Evolutionary conservation across 106 monocot species (phyloP).

Genomic region (Dactylorhiza incarnata): DNA sequence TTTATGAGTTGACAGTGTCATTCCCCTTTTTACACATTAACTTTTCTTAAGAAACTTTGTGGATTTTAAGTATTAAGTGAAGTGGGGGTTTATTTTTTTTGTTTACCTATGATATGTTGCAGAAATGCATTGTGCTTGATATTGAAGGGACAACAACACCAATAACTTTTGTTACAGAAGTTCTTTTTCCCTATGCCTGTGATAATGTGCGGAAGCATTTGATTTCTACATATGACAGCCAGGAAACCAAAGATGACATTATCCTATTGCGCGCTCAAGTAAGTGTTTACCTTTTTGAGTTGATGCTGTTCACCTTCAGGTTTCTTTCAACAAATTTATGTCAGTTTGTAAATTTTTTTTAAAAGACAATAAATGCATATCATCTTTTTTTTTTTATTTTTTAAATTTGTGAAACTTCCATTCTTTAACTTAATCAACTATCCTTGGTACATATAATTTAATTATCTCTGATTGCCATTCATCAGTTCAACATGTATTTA

Average conservation of each 20-base stretch:
- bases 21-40: background rate
- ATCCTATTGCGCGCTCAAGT: constrained; percentile 75
- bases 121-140: constrained; percentile 82
- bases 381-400: too few species aligned
- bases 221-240: constrained; percentile 56
- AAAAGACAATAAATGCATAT: too few species aligned
- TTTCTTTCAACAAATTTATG: background rate
- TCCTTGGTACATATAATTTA: background rate
- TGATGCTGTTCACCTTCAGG: background rate
- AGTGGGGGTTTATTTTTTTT: background rate
- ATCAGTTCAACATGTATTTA: background rate
- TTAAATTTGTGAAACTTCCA: too few species aligned
- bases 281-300: constrained; percentile 14
- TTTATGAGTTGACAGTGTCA: background rate
- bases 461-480: background rate
- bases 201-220: constrained; percentile 90
- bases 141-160: constrained; percentile 99
- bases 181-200: constrained; percentile 93
- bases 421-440: background rate
- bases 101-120: constrained; percentile 16
- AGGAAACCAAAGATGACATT: constrained; percentile 91
- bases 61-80: background rate
- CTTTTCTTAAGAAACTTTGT: background rate
- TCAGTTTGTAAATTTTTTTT: background rate
- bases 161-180: constrained; percentile 91